Conservation (phyloP, 2,329 filamentous ascomycete species). For the Neopestalotiopsis sp. region DNA sequence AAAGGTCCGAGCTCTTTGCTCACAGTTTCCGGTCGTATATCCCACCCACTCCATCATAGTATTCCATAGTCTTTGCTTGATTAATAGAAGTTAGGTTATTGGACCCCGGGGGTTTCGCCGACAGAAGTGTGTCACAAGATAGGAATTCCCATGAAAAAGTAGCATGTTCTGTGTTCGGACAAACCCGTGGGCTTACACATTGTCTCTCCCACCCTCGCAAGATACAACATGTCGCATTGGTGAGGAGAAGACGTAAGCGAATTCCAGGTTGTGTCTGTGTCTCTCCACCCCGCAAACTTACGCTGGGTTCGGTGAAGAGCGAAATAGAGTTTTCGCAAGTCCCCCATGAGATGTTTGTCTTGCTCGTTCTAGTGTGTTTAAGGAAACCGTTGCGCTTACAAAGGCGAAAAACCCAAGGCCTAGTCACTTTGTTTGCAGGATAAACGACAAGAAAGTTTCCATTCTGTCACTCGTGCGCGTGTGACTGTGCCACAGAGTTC, state of each 20-base stretch:
- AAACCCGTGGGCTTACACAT: background rate
- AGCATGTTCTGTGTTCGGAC: background rate
- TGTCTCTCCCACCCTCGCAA: background rate
- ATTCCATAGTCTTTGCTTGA: no score
- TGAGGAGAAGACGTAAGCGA: background rate
- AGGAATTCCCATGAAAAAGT: background rate
- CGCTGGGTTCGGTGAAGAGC: background rate
- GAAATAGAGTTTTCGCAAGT: background rate
- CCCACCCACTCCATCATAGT: no score
- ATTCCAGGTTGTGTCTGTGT: background rate
- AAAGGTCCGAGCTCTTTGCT: no score
- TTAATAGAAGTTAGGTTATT: background rate
- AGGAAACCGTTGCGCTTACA: background rate
- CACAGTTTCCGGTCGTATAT: no score
- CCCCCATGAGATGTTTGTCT: background rate
- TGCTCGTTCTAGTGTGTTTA: background rate
- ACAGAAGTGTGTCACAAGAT: background rate
- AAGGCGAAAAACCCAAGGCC: background rate
- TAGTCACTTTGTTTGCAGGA: background rate
- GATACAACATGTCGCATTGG: background rate
- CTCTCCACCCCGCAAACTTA: conserved; percentile 3
- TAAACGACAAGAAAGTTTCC: background rate
- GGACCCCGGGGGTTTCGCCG: background rate
- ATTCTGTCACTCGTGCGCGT: background rate
- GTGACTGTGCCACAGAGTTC: background rate